Evolutionary conservation across 2,329 filamentous ascomycete species (phyloP).

Genomic region (Ceratocystis papillata): DNA sequence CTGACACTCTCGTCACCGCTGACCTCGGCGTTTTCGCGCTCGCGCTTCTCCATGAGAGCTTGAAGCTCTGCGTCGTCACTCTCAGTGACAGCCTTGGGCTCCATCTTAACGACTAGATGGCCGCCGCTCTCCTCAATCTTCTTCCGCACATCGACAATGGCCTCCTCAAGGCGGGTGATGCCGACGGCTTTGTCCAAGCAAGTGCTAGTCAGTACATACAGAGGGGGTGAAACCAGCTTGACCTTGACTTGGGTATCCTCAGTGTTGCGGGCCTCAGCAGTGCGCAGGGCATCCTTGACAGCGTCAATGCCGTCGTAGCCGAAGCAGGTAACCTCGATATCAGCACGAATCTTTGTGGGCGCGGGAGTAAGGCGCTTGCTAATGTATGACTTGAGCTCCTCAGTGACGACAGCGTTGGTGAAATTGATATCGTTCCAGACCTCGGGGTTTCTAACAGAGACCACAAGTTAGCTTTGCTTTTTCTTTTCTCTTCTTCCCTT

Average conservation of each 20-base stretch:
- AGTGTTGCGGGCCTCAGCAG: slow-evolving; percentile 86
- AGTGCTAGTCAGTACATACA: slow-evolving; percentile 92
- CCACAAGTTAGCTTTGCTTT: not conserved
- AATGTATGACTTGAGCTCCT: slow-evolving; percentile 91
- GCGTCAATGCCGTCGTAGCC: slow-evolving; percentile 97
- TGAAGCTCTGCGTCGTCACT: slow-evolving; percentile 95
- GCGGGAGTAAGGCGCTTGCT: slow-evolving; percentile 93
- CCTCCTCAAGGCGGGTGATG: slow-evolving; percentile 73
- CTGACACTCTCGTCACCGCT: slow-evolving; percentile 94
- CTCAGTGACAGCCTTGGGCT: slow-evolving; percentile 97
- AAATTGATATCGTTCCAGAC: slow-evolving; percentile 92
- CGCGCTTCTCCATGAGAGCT: slow-evolving; percentile 97
- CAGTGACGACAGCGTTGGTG: slow-evolving; percentile 70
- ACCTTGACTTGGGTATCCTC: slow-evolving; percentile 93
- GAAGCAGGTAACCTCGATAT: slow-evolving; percentile 92
- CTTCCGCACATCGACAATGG: slow-evolving; percentile 74
- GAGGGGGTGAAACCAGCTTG: slow-evolving; percentile 90
- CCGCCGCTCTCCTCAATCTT: slow-evolving; percentile 72
- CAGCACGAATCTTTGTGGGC: slow-evolving; percentile 96
- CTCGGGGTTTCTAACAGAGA: slow-evolving; percentile 63
- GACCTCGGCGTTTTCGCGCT: slow-evolving; percentile 94
- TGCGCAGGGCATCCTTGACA: slow-evolving; percentile 83
- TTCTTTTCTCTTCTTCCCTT: no score
- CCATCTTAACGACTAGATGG: slow-evolving; percentile 87
- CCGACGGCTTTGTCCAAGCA: slow-evolving; percentile 86